These are phyloP conservation scores for Capsicum chinense DNA, from an alignment of 257 asterid species.

Conservation along the genomic window DNA sequence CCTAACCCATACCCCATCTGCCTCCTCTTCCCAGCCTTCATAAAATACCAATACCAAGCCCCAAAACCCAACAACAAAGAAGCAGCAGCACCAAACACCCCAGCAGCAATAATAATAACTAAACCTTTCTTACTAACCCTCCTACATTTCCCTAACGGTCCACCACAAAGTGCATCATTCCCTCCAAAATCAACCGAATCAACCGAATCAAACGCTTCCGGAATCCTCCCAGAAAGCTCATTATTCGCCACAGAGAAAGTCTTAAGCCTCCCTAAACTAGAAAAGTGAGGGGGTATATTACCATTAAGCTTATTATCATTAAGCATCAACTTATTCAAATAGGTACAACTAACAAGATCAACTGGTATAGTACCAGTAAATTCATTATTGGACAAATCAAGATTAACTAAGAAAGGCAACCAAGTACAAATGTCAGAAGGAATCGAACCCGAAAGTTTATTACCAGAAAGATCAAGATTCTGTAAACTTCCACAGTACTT, in stretches of 20 bases:
- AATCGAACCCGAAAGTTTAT: slow-evolving; percentile 66
- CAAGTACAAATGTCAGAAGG: slow-evolving; percentile 74
- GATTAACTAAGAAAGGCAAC: slow-evolving; percentile 75
- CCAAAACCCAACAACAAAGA: slow-evolving; percentile 80
- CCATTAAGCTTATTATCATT: slow-evolving; percentile 63
- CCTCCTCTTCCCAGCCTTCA: slow-evolving; percentile 48
- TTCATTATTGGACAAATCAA: slow-evolving; percentile 68
- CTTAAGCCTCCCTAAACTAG: slow-evolving; percentile 66
- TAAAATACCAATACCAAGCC: slow-evolving; percentile 79
- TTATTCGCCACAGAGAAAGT: slow-evolving; percentile 67
- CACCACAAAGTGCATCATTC: slow-evolving; percentile 78
- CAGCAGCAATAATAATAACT: slow-evolving; percentile 81
- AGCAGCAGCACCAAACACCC: slow-evolving; percentile 83
- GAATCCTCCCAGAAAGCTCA: slow-evolving; percentile 70
- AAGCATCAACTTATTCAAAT: slow-evolving; percentile 60
- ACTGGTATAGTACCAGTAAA: slow-evolving; percentile 77
- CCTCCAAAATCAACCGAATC: slow-evolving; percentile 49
- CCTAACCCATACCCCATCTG: slow-evolving; percentile 58
- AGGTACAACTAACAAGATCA: slow-evolving; percentile 69
- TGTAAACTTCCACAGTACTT: slow-evolving; percentile 68
- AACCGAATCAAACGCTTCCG: slow-evolving; percentile 46
- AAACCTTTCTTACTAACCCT: slow-evolving; percentile 71
- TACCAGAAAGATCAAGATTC: slow-evolving; percentile 69
- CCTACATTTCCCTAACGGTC: slow-evolving; percentile 68
- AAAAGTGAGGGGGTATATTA: slow-evolving; percentile 59